These are phyloP conservation scores for Candida tetrigidarum DNA, from an alignment of 1,139 yeast genomes.

Conservation along the genomic window DNA sequence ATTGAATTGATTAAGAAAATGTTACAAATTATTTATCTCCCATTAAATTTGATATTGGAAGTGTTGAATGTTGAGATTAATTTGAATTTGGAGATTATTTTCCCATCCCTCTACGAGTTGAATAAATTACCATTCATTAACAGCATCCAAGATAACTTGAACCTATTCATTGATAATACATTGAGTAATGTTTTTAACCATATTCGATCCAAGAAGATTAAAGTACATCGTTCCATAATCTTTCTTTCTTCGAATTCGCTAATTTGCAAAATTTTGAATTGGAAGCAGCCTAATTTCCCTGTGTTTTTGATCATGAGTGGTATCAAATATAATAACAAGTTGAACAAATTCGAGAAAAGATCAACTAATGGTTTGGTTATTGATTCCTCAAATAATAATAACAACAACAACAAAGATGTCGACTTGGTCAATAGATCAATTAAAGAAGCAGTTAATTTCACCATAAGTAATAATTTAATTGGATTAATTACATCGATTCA, in stretches of 20 bases:
- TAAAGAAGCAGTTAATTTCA: slow-evolving; percentile 62
- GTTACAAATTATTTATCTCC: slow-evolving; percentile 53
- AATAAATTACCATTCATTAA: slow-evolving; percentile 57
- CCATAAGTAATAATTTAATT: slow-evolving; percentile 78
- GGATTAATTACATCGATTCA: slow-evolving; percentile 82
- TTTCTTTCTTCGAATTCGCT: slow-evolving; percentile 87
- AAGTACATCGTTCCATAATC: slow-evolving; percentile 58
- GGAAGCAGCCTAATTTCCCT: slow-evolving; percentile 99
- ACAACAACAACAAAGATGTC: slow-evolving; percentile 27
- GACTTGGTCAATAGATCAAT: slow-evolving; percentile 50
- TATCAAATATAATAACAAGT: slow-evolving; percentile 41
- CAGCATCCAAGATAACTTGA: slow-evolving; percentile 54
- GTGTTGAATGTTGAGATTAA: slow-evolving; percentile 62
- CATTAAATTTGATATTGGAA: slow-evolving; percentile 63
- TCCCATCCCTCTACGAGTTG: slow-evolving; percentile 76
- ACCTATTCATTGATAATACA: slow-evolving; percentile 75
- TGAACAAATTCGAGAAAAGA: slow-evolving; percentile 39
- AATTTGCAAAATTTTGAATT: slow-evolving; percentile 88
- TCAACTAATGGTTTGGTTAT: slow-evolving; percentile 47
- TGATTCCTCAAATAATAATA: slow-evolving; percentile 21
- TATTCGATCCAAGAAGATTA: slow-evolving; percentile 55
- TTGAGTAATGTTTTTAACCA: slow-evolving; percentile 77
- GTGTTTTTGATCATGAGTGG: slow-evolving; percentile 86
- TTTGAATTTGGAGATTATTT: slow-evolving; percentile 76
- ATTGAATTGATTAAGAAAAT: slow-evolving; percentile 43